Base-by-base conservation (phyloP, 1,284 basidiomycete species). In the Austroboletus novae-zelandiae region DNA sequence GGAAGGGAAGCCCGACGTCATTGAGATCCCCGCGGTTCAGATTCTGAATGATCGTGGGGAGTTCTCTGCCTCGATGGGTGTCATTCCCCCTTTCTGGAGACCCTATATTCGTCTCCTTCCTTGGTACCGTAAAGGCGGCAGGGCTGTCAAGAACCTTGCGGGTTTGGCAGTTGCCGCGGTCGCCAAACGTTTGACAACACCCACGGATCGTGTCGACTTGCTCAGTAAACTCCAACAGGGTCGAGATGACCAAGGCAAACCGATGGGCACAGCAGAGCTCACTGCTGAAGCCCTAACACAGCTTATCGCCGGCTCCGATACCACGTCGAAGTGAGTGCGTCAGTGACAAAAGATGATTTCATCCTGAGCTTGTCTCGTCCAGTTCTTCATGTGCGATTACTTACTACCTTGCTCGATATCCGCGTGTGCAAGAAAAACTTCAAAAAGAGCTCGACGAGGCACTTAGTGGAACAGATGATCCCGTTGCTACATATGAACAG, bases 31-130 rank as follows among this genome's bases (percentile, higher is more conserved):
- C 3, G 94, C 91, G 11, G 84, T 95, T 41, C 73, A 88, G 63
- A 92, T 95, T 56, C 79, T 97, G 49, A 95, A 96, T 68, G 87
- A 88, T 52, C 87, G 94, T 20, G 94, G 94, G 49, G 92, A 94
- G 65, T 94, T 79, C 68, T 88, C 87, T 3, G 89, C 90, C 42
- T 84, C 91, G 0, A 83, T 94, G 74, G 94, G 93, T 35, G 81
- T 84, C 11, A 74, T 94, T 17, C 89, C 92, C 0, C 74, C 80
- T 0, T 83, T 77, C 73, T 80, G 84, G 74, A 80, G 89, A 35
- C 89, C 89, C 0, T 71, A 77, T 57, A 81, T 80, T 40, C 78
- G 79, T 57, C 74, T 77, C 43, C 64, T 86, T 47, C 91, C 91
- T 4, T 93, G 91, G 89, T 94, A 85, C 71, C 72, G 76, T 30